Evolutionary conservation across 1,139 yeast genomes (phyloP), one percentile per base, ranked within the genome.

Genomic region (Diutina scorzettiae): DNA sequence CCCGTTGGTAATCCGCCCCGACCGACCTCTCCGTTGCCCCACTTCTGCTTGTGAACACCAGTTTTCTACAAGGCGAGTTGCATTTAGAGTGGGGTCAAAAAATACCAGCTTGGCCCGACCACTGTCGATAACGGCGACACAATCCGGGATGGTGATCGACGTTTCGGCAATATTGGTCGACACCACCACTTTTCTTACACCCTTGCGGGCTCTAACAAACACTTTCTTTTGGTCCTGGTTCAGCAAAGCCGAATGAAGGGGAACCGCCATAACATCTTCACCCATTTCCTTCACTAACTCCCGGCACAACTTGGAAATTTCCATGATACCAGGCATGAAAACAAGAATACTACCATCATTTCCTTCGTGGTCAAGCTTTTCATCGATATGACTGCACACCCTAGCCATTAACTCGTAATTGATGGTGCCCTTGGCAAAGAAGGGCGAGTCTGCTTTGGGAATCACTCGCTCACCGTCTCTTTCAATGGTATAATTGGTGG

Each of bases 11-110:
- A 89, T 87, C 73, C 98, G 91, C 48, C 98, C 98, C n/a, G 97
- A 93, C 67, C 98, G 84, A 56, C 98, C 98, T 56, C 96, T 70
- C 61, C 98, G 73, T 59, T 91, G 98, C 36, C 78, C 75, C n/a
- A 81, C 80, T 54, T 94, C 96, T 0, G 97, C 96, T 49, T 73
- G 74, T 0, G 97, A 89, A 29, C 89, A 86, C 87, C 95, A 89
- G 3, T 73, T 69, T 54, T 89, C 97, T 3, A 79, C 68, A 37
- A 91, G 67, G 46, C 74, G 75, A 0, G 94, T 80, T 3, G 87
- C 72, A 50, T 83, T 81, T 14, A 78, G 66, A 31, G 63, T 66
- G 0, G 85, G 53, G 52, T 85, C 91, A 54, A 78, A 91, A 34
- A 73, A 71, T 53, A 85, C 74, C 16, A 79, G 77, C 53, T 91